These are phyloP conservation scores for Corchorus capsularis DNA, from an alignment of 345 rosid genomes.

Conservation along the genomic window DNA sequence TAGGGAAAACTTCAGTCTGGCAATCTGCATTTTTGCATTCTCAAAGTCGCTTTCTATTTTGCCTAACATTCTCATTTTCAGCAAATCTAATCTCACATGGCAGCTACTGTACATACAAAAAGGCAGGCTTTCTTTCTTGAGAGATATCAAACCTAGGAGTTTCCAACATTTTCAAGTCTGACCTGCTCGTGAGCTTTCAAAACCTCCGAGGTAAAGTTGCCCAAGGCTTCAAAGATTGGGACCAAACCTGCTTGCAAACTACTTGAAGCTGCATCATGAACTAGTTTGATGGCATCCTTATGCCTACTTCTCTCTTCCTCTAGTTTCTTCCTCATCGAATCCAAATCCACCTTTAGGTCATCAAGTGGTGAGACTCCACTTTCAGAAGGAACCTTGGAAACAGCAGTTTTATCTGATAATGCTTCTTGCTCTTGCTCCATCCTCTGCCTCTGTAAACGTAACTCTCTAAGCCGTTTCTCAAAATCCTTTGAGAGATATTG, in stretches of 20 bases:
- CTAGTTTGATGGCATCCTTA: constrained; percentile 68
- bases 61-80: background rate
- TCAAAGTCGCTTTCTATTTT: background rate
- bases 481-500: constrained; percentile 75
- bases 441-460: constrained; percentile 64
- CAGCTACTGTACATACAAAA: constrained; percentile 28
- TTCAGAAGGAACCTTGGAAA: constrained; percentile 54
- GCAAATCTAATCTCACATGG: background rate
- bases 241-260: constrained; percentile 81
- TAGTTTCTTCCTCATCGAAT: constrained; percentile 75
- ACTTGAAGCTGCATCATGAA: constrained; percentile 73
- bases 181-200: constrained; percentile 81
- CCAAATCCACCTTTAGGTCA: constrained; percentile 88
- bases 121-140: background rate
- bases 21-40: constrained; percentile 18
- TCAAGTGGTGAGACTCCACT: constrained; percentile 74
- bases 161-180: constrained; percentile 42
- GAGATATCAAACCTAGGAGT: constrained; percentile 7
- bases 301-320: constrained; percentile 76
- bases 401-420: constrained; percentile 55
- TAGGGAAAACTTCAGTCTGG: background rate
- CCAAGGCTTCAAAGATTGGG: constrained; percentile 84
- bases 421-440: constrained; percentile 59
- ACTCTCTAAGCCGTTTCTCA: constrained; percentile 63
- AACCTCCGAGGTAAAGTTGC: constrained; percentile 73